phyloP scores from a whole-genome alignment of 169 alveolate genomes.

The Toxoplasma gondii region DNA sequence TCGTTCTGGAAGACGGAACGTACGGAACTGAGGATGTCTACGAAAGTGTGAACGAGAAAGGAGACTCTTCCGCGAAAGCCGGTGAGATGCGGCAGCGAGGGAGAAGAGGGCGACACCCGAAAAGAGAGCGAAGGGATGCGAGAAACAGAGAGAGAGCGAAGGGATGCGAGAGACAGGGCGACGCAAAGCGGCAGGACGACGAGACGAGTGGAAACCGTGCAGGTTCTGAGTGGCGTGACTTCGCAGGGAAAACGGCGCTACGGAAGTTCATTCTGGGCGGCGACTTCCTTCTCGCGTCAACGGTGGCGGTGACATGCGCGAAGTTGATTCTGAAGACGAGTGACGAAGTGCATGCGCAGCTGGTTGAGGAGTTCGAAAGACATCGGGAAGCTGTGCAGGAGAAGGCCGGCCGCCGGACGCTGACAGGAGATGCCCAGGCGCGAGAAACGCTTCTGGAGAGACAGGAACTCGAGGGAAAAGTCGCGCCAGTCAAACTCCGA shows the following conservation, averaged over 20 bases:
- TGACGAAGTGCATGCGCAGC: constrained; percentile 11
- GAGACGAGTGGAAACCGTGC: not conserved
- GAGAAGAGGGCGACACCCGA: not conserved
- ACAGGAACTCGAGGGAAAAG: not conserved
- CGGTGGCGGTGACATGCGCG: constrained; percentile 13
- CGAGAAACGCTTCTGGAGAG: not conserved
- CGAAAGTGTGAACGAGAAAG: not conserved
- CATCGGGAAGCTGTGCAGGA: not conserved
- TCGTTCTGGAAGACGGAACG: constrained; percentile 54
- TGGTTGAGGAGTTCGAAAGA: not conserved
- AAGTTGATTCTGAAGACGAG: constrained; percentile 7
- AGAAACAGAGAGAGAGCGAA: not conserved
- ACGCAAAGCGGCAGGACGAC: not conserved
- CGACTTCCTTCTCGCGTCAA: not conserved
- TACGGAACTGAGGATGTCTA: constrained; percentile 57
- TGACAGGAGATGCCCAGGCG: not conserved
- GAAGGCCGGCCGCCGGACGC: not conserved
- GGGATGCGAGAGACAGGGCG: not conserved
- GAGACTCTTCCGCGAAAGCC: not conserved
- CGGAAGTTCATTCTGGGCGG: constrained; percentile 26
- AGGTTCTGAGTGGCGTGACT: not conserved
- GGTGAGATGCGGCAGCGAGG: not conserved
- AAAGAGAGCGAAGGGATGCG: not conserved
- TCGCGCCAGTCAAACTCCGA: not conserved
- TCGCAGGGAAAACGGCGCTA: not conserved